A percentile compares a stretch with the other conserved stretches of the same genome.
These are phyloP conservation scores for Clonostachys rhizophaga DNA, from an alignment of 2,329 filamentous ascomycete genomes.

Conservation along the genomic window DNA sequence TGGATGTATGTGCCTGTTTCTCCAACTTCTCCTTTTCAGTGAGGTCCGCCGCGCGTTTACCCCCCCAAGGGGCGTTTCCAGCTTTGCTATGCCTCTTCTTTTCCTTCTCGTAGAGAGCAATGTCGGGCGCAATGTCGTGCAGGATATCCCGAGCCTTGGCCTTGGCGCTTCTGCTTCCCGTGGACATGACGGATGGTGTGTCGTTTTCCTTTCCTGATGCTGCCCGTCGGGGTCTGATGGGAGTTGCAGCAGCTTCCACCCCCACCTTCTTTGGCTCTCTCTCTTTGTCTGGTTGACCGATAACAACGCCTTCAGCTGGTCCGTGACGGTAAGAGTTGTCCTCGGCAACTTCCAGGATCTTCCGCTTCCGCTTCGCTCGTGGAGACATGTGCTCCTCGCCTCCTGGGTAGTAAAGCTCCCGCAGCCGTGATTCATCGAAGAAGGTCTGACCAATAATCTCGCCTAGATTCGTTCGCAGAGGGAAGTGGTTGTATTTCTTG, in stretches of 20 bases:
- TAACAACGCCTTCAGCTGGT: conserved; percentile 39
- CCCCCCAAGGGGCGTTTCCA: conserved; percentile 50
- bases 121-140: conserved; percentile 75
- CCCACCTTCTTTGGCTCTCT: conserved; percentile 25
- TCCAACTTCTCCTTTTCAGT: conserved; percentile 48
- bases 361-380: conserved; percentile 41
- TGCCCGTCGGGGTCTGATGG: conserved; percentile 33
- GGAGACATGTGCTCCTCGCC: conserved; percentile 38
- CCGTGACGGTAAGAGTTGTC: conserved; percentile 43
- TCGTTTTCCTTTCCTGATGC: conserved; percentile 76
- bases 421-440: conserved; percentile 60
- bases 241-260: conserved; percentile 26
- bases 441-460: conserved; percentile 89
- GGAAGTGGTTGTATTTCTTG: conserved; percentile 79
- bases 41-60: conserved; percentile 55
- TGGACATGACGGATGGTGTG: conserved; percentile 64
- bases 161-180: conserved; percentile 82
- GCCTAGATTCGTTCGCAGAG: conserved; percentile 81
- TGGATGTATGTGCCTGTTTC: conserved; percentile 34
- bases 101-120: conserved; percentile 89
- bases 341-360: conserved; percentile 42
- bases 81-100: conserved; percentile 65
- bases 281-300: conserved; percentile 29
- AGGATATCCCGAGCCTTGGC: conserved; percentile 74
- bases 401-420: conserved; percentile 67